A percentile compares a stretch with the other conserved stretches of the same genome.
Conservation (phyloP, 768 basidiomycete genomes). For the Cubamyces sp. region DNA sequence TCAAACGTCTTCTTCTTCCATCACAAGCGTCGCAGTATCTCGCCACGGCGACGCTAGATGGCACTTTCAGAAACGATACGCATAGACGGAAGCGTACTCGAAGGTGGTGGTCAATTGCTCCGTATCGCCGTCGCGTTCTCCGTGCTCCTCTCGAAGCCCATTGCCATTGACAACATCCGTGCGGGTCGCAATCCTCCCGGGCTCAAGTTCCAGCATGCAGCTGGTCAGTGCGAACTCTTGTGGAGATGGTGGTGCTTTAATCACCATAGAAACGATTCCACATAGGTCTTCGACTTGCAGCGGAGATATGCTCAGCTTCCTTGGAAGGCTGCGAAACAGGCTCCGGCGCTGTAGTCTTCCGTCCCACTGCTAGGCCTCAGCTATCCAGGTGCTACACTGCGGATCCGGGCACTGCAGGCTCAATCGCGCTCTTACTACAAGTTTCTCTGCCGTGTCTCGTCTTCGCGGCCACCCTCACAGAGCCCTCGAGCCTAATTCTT, state of each 20-base stretch:
- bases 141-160: conserved; percentile 62
- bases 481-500: conserved; percentile 54
- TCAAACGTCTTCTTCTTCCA: background rate
- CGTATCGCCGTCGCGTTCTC: conserved; percentile 71
- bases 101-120: conserved; percentile 73
- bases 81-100: conserved; percentile 50
- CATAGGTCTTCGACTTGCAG: conserved; percentile 67
- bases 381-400: conserved; percentile 47
- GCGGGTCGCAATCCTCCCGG: conserved; percentile 62
- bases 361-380: conserved; percentile 48
- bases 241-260: background rate
- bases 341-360: conserved; percentile 59
- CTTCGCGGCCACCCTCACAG: conserved; percentile 44
- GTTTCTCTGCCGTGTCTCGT: conserved; percentile 70
- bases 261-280: background rate
- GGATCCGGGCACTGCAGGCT: conserved; percentile 65
- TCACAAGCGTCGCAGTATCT: background rate
- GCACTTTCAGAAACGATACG: background rate
- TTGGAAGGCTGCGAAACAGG: conserved; percentile 57
- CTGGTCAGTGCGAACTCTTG: conserved; percentile 45
- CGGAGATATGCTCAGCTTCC: conserved; percentile 59
- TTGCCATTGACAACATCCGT: conserved; percentile 65
- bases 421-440: conserved; percentile 73
- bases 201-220: conserved; percentile 72
- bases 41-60: background rate